Percentiles rank a stretch among this genome's conserved stretches.
Evolutionary conservation across 2,329 filamentous ascomycete genomes (phyloP).

Genomic region (Colletotrichum aenigma): DNA sequence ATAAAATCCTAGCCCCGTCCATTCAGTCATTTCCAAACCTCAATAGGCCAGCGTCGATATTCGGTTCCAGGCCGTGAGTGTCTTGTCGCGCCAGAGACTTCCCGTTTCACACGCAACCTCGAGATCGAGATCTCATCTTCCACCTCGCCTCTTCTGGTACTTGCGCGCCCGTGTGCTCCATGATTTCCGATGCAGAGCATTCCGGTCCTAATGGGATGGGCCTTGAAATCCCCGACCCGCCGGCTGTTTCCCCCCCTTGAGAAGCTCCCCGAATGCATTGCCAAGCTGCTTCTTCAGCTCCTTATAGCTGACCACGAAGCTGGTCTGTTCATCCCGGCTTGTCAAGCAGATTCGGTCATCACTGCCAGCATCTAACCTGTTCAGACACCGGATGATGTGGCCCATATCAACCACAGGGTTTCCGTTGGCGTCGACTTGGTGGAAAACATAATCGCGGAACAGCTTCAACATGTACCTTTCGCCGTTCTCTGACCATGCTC

Average conservation of each 20-base stretch:
- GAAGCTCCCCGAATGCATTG: slow-evolving; percentile 62
- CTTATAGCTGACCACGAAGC: slow-evolving; percentile 87
- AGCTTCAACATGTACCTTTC: slow-evolving; percentile 92
- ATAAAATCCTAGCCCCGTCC: not conserved
- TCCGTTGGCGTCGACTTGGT: slow-evolving; percentile 87
- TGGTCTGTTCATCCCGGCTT: slow-evolving; percentile 88
- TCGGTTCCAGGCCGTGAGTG: not conserved
- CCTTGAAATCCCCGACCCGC: slow-evolving; percentile 33
- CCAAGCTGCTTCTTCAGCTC: slow-evolving; percentile 76
- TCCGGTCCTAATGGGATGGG: slow-evolving; percentile 24
- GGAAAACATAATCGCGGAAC: slow-evolving; percentile 96
- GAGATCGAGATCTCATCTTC: not conserved
- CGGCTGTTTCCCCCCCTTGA: slow-evolving; percentile 46
- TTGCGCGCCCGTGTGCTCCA: not conserved
- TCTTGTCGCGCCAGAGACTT: not conserved
- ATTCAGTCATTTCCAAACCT: not conserved
- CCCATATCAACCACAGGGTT: slow-evolving; percentile 85
- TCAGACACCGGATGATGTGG: slow-evolving; percentile 85
- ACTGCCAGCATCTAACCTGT: slow-evolving; percentile 88
- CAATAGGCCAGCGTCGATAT: not conserved
- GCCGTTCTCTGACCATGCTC: slow-evolving; percentile 88
- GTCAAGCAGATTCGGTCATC: slow-evolving; percentile 87
- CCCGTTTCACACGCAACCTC: not conserved
- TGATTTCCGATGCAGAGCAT: not conserved
- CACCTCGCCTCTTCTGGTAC: not conserved